Evolutionary conservation across 2,329 filamentous ascomycete species (phyloP).

Genomic region (Pseudogymnoascus sp.): DNA sequence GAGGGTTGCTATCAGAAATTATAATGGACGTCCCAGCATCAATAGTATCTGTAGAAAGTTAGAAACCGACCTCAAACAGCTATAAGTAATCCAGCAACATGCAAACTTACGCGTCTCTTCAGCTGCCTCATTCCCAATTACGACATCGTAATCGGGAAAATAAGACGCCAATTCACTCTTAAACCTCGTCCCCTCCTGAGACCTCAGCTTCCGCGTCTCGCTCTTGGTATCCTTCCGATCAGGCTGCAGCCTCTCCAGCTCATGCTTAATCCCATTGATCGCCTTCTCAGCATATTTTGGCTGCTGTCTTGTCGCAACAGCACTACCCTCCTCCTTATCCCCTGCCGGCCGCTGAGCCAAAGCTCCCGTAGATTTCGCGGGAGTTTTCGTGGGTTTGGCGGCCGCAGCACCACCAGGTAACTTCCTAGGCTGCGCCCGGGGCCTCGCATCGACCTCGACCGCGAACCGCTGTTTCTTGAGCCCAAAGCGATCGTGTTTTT

Average conservation of each 20-base stretch:
- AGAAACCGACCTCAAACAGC: background rate
- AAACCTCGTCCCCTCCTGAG: constrained; percentile 75
- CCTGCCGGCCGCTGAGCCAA: constrained; percentile 17
- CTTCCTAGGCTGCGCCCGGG: background rate
- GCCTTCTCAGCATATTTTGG: constrained; percentile 49
- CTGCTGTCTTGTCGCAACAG: background rate
- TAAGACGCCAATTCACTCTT: constrained; percentile 89
- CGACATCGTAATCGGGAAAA: constrained; percentile 89
- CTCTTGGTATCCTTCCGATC: constrained; percentile 34
- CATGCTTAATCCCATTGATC: constrained; percentile 55
- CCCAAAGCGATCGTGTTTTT: background rate
- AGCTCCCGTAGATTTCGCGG: constrained; percentile 15
- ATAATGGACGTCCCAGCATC: constrained; percentile 67
- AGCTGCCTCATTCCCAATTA: constrained; percentile 76
- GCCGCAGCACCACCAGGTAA: background rate
- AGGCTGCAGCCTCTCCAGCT: constrained; percentile 50
- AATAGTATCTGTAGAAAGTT: constrained; percentile 54
- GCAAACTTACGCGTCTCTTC: constrained; percentile 63
- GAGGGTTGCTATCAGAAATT: constrained; percentile 49
- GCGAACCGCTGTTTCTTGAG: background rate
- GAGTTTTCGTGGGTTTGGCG: background rate
- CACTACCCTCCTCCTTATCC: background rate
- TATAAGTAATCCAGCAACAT: background rate
- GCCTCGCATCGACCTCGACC: background rate
- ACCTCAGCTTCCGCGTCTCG: constrained; percentile 73